These are phyloP conservation scores for Acorus gramineus DNA, from an alignment of 106 monocot species.

Conservation along the genomic window DNA sequence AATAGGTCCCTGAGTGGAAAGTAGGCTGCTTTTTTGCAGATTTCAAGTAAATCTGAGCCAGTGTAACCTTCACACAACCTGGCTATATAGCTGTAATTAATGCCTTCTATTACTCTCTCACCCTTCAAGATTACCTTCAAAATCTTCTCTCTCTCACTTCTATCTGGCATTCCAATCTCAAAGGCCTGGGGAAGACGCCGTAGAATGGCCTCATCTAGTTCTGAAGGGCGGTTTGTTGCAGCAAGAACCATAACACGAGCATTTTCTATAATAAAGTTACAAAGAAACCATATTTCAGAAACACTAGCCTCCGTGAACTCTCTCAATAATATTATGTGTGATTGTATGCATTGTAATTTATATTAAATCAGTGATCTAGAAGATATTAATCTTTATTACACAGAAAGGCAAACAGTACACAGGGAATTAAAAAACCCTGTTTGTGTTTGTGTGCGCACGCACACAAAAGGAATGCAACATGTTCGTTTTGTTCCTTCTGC, in stretches of 20 bases:
- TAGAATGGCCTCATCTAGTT: constrained; percentile 91
- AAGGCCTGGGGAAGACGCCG: constrained; percentile 86
- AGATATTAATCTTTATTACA: too few species aligned
- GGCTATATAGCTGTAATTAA: constrained; percentile 77
- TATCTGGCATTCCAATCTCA: constrained; percentile 80
- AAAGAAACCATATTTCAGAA: constrained; percentile 1
- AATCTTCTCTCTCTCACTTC: constrained; percentile 75
- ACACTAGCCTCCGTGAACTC: not conserved
- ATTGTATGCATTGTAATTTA: too few species aligned
- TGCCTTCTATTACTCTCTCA: constrained; percentile 57
- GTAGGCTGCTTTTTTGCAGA: constrained; percentile 94
- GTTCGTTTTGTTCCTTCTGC: too few species aligned
- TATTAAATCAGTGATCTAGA: too few species aligned
- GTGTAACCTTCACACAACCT: constrained; percentile 74
- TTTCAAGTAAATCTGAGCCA: constrained; percentile 81
- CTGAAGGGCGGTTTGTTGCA: constrained; percentile 91
- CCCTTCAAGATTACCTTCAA: constrained; percentile 80
- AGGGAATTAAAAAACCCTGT: too few species aligned
- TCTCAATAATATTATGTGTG: too few species aligned
- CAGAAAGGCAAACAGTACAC: too few species aligned
- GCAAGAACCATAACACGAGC: constrained; percentile 95
- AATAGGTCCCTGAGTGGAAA: constrained; percentile 81
- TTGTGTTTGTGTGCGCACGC: too few species aligned
- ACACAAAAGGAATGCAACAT: too few species aligned
- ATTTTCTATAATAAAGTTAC: constrained; percentile 30